Percentiles rank a stretch among this genome's conserved stretches.
These are phyloP conservation scores for Gypsophila paniculata DNA, from an alignment of 179 eudicot genomes.

Conservation along the genomic window DNA sequence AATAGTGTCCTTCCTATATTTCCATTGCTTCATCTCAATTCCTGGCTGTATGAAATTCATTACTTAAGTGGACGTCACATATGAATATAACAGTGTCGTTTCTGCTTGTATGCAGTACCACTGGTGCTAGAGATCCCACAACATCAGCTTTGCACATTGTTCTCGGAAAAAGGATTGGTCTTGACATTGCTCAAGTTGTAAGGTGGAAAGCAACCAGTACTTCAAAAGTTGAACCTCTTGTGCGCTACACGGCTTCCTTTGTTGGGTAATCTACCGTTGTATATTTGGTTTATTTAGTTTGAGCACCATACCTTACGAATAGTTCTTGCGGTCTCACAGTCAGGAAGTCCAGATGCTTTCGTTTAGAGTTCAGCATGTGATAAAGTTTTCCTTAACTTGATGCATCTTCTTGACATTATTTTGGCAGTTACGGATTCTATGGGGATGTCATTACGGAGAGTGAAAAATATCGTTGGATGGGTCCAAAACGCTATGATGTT, in stretches of 20 bases:
- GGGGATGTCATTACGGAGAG: conserved; percentile 97
- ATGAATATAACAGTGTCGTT: conserved; percentile 18
- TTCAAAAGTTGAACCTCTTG: conserved; percentile 68
- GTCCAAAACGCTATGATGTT: conserved; percentile 91
- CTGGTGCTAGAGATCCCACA: conserved; percentile 86
- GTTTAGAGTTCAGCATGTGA: background rate
- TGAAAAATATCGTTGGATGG: conserved; percentile 98
- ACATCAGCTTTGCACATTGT: conserved; percentile 96
- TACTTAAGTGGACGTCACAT: background rate
- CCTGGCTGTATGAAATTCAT: background rate
- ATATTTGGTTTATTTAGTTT: background rate
- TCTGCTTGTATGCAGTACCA: conserved; percentile 57
- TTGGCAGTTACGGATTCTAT: conserved; percentile 82
- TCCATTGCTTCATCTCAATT: conserved; percentile 4
- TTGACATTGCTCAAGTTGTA: conserved; percentile 96
- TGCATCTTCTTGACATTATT: conserved; percentile 8
- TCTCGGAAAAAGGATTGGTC: conserved; percentile 83
- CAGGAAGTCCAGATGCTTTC: background rate
- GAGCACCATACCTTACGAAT: background rate
- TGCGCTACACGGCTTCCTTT: conserved; percentile 95
- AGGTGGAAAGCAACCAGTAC: conserved; percentile 67
- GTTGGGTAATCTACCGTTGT: conserved; percentile 59
- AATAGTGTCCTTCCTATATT: background rate
- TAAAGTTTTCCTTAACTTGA: background rate
- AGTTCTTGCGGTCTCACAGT: background rate